Conservation (phyloP, 768 basidiomycete genomes). For the Rhodotorula diobovata region DNA sequence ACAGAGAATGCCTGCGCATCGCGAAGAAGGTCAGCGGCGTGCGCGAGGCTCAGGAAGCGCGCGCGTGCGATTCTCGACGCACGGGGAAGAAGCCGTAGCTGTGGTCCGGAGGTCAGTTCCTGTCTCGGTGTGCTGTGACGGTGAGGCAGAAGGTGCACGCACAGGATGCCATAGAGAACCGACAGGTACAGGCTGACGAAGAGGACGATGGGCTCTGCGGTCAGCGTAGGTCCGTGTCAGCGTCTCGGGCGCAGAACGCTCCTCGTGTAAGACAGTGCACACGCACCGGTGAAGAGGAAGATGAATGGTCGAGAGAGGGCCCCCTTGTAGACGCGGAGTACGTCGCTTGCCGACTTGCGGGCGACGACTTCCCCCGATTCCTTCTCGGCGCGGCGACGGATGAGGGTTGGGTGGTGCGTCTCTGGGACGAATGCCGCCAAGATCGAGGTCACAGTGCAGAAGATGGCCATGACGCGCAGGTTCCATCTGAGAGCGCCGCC, state of each 20-base stretch:
- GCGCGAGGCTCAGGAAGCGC: not conserved
- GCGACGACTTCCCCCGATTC: not conserved
- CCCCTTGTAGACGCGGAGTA: constrained; percentile 9
- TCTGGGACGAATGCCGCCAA: constrained; percentile 31
- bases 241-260: too few relatives aligned
- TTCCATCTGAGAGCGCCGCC: constrained; percentile 22
- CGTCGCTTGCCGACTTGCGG: not conserved
- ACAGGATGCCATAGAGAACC: constrained; percentile 31
- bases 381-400: constrained; percentile 1
- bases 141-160: not conserved
- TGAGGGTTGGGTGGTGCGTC: constrained; percentile 31
- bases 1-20: constrained; percentile 18
- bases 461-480: constrained; percentile 33
- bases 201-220: constrained; percentile 30
- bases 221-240: too few relatives aligned
- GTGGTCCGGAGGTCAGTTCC: too few relatives aligned
- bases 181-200: constrained; percentile 32
- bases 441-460: constrained; percentile 19
- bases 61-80: not conserved
- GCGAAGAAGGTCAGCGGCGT: not conserved
- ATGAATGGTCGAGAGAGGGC: constrained; percentile 28
- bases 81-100: constrained; percentile 39
- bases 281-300: constrained; percentile 29
- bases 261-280: too few relatives aligned
- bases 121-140: not conserved